Conservation (phyloP, 805 yeast species). For the Ogataea polymorpha region DNA sequence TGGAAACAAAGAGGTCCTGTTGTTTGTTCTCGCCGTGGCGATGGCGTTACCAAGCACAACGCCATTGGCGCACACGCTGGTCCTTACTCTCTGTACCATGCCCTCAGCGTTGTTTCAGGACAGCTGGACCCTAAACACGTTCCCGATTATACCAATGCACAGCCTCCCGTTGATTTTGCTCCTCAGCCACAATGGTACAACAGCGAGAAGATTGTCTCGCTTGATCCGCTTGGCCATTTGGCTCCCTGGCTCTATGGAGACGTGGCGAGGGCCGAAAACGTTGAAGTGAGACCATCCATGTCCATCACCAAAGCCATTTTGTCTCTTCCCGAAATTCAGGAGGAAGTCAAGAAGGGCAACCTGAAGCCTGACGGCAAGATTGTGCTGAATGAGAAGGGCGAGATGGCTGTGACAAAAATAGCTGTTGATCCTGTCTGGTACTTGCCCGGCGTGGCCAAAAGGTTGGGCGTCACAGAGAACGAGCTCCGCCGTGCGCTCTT, state of each 20-base stretch:
- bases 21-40: conserved; percentile 48
- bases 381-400: conserved; percentile 59
- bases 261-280: conserved; percentile 41
- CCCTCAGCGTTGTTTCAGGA: conserved; percentile 59
- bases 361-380: conserved; percentile 57
- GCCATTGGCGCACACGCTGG: conserved; percentile 67
- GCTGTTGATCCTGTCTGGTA: conserved; percentile 75
- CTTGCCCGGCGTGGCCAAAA: conserved; percentile 64
- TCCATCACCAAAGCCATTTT: conserved; percentile 66
- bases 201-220: conserved; percentile 53
- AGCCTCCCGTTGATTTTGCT: conserved; percentile 55
- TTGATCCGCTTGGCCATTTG: conserved; percentile 67
- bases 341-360: conserved; percentile 52
- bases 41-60: conserved; percentile 52
- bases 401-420: conserved; percentile 57
- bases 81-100: conserved; percentile 62
- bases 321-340: conserved; percentile 56
- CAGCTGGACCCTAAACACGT: conserved; percentile 50
- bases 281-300: conserved; percentile 62
- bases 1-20: conserved; percentile 54
- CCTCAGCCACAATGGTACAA: conserved; percentile 58
- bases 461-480: conserved; percentile 54
- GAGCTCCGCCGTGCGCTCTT: conserved; percentile 58
- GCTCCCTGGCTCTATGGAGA: conserved; percentile 58
- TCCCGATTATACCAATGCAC: conserved; percentile 61